Conservation (phyloP, 2,329 filamentous ascomycete genomes). For the Microdochium paspali region DNA sequence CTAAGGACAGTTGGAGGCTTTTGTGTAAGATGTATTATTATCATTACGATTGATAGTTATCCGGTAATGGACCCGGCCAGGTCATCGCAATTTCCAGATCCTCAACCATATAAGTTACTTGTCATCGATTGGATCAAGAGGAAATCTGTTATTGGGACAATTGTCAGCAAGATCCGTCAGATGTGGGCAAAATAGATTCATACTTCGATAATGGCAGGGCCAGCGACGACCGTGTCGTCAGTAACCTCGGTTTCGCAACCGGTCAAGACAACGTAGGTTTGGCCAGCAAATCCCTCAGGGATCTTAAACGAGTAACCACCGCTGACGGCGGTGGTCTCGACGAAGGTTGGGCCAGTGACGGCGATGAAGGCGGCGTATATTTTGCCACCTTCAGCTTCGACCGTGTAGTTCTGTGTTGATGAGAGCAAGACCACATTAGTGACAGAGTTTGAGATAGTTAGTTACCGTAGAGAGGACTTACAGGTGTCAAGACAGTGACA, state of each 20-base stretch:
- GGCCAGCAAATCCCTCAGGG: constrained; percentile 21
- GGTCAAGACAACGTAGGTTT: constrained; percentile 29
- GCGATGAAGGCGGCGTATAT: constrained; percentile 26
- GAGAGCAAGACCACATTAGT: neutral
- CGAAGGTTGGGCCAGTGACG: constrained; percentile 24
- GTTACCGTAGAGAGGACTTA: too few species aligned
- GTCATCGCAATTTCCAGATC: too few species aligned
- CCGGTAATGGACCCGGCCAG: too few species aligned
- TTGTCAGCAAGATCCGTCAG: too few species aligned
- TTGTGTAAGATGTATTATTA: too few species aligned
- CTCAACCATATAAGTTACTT: too few species aligned
- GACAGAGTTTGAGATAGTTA: neutral
- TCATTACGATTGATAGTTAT: too few species aligned
- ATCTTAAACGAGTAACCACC: constrained; percentile 16
- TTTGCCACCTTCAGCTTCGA: constrained; percentile 10
- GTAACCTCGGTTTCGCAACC: constrained; percentile 22
- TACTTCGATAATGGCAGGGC: constrained; percentile 21
- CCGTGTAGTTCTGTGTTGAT: constrained; percentile 7
- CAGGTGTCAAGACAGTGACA: constrained; percentile 14
- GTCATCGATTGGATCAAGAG: too few species aligned
- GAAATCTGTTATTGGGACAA: too few species aligned
- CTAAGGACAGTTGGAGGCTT: too few species aligned
- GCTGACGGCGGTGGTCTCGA: constrained; percentile 12
- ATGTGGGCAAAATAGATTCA: too few species aligned
- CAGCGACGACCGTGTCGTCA: constrained; percentile 26